These are phyloP conservation scores for Cyclotella sp. DNA, from an alignment of 108 stramenopile genomes.

Conservation along the genomic window DNA sequence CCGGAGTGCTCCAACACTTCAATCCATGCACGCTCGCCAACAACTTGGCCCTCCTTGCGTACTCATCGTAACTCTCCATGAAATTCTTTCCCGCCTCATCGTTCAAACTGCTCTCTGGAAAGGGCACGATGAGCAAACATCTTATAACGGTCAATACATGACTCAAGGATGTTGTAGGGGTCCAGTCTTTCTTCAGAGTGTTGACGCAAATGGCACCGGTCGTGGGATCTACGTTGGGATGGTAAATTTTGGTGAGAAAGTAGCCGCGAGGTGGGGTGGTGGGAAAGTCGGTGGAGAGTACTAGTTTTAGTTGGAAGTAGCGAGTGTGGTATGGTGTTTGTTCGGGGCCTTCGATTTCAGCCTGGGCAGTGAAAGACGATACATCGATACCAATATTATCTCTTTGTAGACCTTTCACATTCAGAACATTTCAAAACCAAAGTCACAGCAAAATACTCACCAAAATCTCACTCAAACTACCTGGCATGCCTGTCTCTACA, in stretches of 20 bases:
- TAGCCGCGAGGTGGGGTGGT: conserved; percentile 94
- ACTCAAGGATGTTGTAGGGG: conserved; percentile 80
- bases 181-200: conserved; percentile 98
- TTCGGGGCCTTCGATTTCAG: conserved; percentile 92
- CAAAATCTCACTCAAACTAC: conserved; percentile 77
- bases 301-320: conserved; percentile 95
- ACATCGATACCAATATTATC: not conserved
- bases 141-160: conserved; percentile 98
- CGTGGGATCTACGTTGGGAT: conserved; percentile 96
- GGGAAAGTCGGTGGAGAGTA: conserved; percentile 88
- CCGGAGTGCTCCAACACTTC: conserved; percentile 33
- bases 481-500: conserved; percentile 75
- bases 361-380: conserved; percentile 51
- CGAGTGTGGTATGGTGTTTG: conserved; percentile 96
- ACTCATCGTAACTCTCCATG: conserved; percentile 99
- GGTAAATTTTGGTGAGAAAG: conserved; percentile 98
- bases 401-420: not conserved
- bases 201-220: conserved; percentile 99
- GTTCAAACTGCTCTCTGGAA: conserved; percentile 97
- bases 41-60: conserved; percentile 89
- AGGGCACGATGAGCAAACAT: conserved; percentile 98
- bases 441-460: conserved; percentile 53
- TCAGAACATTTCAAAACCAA: not conserved
- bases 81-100: conserved; percentile 99
- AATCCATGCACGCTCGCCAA: conserved; percentile 95